Base-by-base conservation (phyloP, 2,329 filamentous ascomycete genomes). In the Aspergillus hiratsukae region DNA sequence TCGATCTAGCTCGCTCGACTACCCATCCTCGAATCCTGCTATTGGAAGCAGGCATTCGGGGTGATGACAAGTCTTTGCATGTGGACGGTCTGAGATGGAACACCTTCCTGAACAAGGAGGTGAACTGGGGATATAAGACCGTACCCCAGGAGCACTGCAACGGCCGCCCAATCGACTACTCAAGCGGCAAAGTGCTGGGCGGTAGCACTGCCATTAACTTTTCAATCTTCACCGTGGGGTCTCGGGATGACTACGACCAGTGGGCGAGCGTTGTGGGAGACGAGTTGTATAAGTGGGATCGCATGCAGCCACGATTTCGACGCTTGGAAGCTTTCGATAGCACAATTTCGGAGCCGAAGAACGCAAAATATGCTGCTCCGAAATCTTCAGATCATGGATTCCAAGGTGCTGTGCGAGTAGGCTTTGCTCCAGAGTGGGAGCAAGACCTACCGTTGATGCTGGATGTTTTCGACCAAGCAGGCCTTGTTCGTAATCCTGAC, bases 231-330 rank as follows among this genome's bases (percentile, higher is more conserved):
- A 80, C 76, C 3, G 61, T 81, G 27, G 86, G 86, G 2, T 78
- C 82, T 1, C 72, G 75, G 1, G 83, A 83, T 52, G 86, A 88
- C 60, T 87, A 84, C 58, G 78, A 88, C 28, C 77, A 82, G 53
- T 87, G 85, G 83, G 83, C 83, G 1, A 70, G 75, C 0, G 58
- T 80, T 1, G 80, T 83, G 0, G 82, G 71, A 0, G 85, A 88
- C 60, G 77, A 83, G 4, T 66, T 71, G 0, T 88, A 80, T 67
- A 60, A 63, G 2, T 88, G 84, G 85, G 70, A 79, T 1, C 72
- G 76, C 46, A 81, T 83, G 28, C 76, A 82, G 55, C 57, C 69
- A 3, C 75, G 80, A 0, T 82, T 80, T 63, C 81, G 81, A 58
- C 69, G 67, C 17, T 73, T 87, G 19, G 84, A 87, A 65, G 78